Base-by-base conservation (phyloP, 164 flowering plant species). In the Magnolia kwangsiensis region DNA sequence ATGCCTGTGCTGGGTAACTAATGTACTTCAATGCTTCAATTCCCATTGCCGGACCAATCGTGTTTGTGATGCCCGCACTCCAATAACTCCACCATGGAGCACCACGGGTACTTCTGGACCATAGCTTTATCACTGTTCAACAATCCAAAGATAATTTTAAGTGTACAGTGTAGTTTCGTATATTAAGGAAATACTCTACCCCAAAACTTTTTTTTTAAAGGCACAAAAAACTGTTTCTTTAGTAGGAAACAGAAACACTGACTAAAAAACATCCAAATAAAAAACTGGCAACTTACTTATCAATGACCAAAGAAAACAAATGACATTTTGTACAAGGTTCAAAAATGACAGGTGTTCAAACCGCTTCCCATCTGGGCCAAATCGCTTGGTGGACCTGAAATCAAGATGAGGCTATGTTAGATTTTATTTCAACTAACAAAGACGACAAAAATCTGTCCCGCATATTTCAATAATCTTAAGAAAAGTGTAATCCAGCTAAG, bases 31-130 rank as follows among this genome's bases (percentile, higher is more conserved):
- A 83, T 13, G 99, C 98, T 83, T 96, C 97, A 85, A 96, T 96
- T 13, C 99, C 99, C 99, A 96, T 92, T 31, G 99, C 98, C 10
- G 99, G 99, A 68, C 99, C 99, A 80, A 94, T 94, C 0, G 99
- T 92, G 67, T 96, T 96, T 1, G 97, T 94, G 78, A 96, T 92
- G 45, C 99, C 93, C 4, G 99, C 95, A 83, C 97, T 91, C 99
- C 98, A 96, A 76, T 86, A 96, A 69, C 89, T 86, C 98, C 97
- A 94, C 94, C 90, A 92, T n/a, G 98, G 98, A 68, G 98, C 97
- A 72, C 97, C 94, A 29, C 90, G 91, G 63, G 73, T 63, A 51
- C 89, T 81, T 75, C 85, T 83, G 5, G 95, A 89, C 97, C 97
- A 96, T 51, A 96, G 77, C 87, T 84, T 92, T 50, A 92, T 81